Evolutionary conservation across 2,329 filamentous ascomycete species (phyloP).

Genomic region (Thelonectria discophora): DNA sequence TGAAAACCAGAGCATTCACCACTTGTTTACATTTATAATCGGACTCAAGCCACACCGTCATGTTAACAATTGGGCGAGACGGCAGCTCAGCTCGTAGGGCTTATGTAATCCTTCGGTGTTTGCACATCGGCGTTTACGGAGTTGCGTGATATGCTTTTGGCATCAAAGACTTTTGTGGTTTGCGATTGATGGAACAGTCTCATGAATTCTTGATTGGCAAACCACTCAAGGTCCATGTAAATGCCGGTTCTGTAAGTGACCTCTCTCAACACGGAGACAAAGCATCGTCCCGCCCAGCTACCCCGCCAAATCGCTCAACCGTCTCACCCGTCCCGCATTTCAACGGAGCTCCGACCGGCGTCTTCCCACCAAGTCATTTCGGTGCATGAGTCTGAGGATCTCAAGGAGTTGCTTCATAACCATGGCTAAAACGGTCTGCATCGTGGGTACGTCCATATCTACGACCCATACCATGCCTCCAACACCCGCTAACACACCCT

Average conservation of each 20-base stretch:
- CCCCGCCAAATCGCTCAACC: slow-evolving; percentile 39
- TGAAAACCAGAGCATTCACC: too few species aligned
- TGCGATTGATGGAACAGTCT: too few species aligned
- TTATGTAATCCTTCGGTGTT: slow-evolving; percentile 32
- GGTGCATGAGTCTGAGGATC: slow-evolving; percentile 35
- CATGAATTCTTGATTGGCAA: neutral
- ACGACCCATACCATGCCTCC: neutral
- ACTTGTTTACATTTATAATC: too few species aligned
- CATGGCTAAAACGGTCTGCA: slow-evolving; percentile 54
- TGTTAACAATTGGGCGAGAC: too few species aligned
- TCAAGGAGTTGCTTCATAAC: slow-evolving; percentile 24
- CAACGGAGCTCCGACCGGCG: slow-evolving; percentile 22
- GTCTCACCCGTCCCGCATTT: slow-evolving; percentile 5
- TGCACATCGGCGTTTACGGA: slow-evolving; percentile 34
- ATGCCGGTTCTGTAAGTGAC: neutral
- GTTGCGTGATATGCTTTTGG: slow-evolving; percentile 30
- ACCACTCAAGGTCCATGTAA: neutral
- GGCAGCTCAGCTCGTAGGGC: neutral
- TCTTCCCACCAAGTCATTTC: neutral
- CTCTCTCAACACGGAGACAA: too few species aligned
- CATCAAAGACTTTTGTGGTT: neutral
- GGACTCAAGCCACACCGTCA: too few species aligned
- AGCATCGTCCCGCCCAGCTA: slow-evolving; percentile 4
- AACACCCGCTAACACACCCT: slow-evolving; percentile 7
- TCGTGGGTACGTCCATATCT: slow-evolving; percentile 47